Evolutionary conservation across 768 basidiomycete species (phyloP).

Genomic region (Pleurotus cornucopiae): DNA sequence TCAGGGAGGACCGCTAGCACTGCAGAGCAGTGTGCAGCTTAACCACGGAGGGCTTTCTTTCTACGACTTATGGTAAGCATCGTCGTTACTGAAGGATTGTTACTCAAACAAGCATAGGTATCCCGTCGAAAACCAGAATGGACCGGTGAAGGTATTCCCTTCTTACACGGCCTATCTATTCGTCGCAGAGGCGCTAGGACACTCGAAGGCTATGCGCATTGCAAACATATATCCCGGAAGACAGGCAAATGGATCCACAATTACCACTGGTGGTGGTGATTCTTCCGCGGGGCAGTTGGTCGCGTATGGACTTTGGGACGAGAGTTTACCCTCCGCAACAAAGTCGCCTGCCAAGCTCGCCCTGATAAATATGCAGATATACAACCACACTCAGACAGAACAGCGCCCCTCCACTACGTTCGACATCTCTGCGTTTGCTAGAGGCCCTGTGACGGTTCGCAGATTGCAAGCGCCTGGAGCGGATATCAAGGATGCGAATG

Average conservation of each 20-base stretch:
- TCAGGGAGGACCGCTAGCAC: conserved; percentile 48
- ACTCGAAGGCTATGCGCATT: conserved; percentile 37
- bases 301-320: conserved; percentile 49
- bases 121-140: conserved; percentile 42
- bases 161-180: conserved; percentile 52
- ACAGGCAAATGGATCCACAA: conserved; percentile 47
- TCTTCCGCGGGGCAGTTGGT: conserved; percentile 43
- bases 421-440: conserved; percentile 40
- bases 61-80: conserved; percentile 41
- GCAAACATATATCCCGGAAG: conserved; percentile 49
- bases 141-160: conserved; percentile 48
- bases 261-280: conserved; percentile 47
- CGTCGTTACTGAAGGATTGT: neutral
- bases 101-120: conserved; percentile 26
- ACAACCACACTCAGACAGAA: conserved; percentile 39
- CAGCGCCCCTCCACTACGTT: conserved; percentile 39
- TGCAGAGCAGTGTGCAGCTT: conserved; percentile 45
- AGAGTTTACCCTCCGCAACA: conserved; percentile 17
- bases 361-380: conserved; percentile 47
- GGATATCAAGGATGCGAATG: conserved; percentile 37
- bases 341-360: conserved; percentile 41
- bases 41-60: conserved; percentile 43
- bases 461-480: conserved; percentile 45
- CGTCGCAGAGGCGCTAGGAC: conserved; percentile 41
- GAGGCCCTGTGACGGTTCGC: conserved; percentile 28